Conservation (phyloP, 108 stramenopile species). For the Stephanodiscus minutulus region DNA sequence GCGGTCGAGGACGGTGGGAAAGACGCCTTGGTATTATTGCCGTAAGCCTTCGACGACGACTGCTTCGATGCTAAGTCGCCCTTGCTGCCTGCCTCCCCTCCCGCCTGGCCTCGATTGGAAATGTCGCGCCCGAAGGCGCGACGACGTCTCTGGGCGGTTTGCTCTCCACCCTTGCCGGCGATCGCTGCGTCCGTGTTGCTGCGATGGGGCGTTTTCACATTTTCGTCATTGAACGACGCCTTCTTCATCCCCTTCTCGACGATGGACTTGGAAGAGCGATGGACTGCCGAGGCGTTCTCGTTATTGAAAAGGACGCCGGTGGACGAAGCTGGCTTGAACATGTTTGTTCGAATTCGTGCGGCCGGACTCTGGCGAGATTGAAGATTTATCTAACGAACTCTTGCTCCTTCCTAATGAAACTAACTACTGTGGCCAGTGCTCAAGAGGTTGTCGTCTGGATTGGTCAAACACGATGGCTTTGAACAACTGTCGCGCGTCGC, state of each 20-base stretch:
- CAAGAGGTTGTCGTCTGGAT: neutral
- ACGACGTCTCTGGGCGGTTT: conserved; percentile 34
- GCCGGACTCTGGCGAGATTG: neutral
- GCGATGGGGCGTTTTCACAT: conserved; percentile 30
- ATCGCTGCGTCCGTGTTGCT: conserved; percentile 6
- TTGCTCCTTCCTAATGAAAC: no score
- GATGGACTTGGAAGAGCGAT: conserved; percentile 8
- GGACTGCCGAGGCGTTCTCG: conserved; percentile 23
- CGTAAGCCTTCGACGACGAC: neutral
- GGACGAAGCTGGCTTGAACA: conserved; percentile 41
- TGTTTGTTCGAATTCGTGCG: conserved; percentile 3
- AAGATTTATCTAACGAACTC: neutral
- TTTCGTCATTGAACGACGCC: conserved; percentile 14
- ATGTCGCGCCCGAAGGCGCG: conserved; percentile 44
- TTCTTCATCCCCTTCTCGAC: neutral
- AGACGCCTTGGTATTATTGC: neutral
- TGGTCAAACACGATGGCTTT: neutral
- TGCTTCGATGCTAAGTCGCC: conserved; percentile 14
- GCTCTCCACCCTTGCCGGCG: conserved; percentile 2
- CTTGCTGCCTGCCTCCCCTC: conserved; percentile 6
- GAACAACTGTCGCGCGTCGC: neutral
- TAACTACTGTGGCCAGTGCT: neutral
- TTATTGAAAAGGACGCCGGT: conserved; percentile 17
- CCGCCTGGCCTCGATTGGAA: conserved; percentile 31
- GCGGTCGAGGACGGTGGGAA: conserved; percentile 2